phyloP scores from a whole-genome alignment of 495 filamentous ascomycete genomes.

The Hypomontagnella submonticulosa region DNA sequence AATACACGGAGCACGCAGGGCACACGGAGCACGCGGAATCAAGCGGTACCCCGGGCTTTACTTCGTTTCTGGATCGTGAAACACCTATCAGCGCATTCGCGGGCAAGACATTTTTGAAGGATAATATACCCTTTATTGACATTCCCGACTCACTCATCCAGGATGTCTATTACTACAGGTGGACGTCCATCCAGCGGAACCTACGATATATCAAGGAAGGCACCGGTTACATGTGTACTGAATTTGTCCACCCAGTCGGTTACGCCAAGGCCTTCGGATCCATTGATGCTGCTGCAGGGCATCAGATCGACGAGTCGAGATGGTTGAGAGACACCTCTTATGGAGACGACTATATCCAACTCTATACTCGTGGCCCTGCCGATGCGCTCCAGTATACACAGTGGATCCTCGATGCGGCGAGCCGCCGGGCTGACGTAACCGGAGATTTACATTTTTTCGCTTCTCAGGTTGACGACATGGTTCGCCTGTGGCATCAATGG shows the following conservation, averaged over 20 bases:
- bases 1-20: conserved; percentile 9
- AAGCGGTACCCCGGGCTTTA: background rate
- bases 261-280: conserved; percentile 53
- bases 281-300: conserved; percentile 56
- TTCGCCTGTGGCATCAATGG: conserved; percentile 55
- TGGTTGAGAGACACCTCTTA: conserved; percentile 57
- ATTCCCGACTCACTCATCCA: conserved; percentile 55
- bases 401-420: conserved; percentile 55
- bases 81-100: conserved; percentile 47
- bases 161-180: conserved; percentile 61
- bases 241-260: conserved; percentile 56
- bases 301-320: conserved; percentile 59
- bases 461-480: conserved; percentile 55
- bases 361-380: conserved; percentile 56
- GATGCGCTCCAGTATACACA: conserved; percentile 57
- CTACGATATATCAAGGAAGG: conserved; percentile 55
- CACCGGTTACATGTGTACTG: conserved; percentile 57
- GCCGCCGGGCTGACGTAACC: conserved; percentile 53
- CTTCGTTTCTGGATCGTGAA: conserved; percentile 49
- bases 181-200: conserved; percentile 55
- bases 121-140: conserved; percentile 63
- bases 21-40: no score
- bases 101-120: conserved; percentile 46
- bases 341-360: conserved; percentile 55
- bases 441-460: conserved; percentile 53